phyloP scores from a whole-genome alignment of 1,284 basidiomycete species.

The Apiotrichum gracile region DNA sequence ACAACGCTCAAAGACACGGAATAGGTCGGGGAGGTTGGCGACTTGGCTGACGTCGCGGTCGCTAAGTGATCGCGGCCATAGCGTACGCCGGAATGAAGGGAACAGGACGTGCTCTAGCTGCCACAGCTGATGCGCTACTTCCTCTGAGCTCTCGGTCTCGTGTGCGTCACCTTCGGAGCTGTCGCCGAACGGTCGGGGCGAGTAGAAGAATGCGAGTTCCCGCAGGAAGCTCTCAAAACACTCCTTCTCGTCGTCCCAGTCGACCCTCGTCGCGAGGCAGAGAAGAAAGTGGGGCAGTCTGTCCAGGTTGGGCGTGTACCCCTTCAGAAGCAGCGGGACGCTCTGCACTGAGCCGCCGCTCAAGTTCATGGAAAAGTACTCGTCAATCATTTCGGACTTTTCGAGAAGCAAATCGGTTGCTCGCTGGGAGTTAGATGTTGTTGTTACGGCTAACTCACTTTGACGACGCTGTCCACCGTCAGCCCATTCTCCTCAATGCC shows the following conservation, averaged over 20 bases:
- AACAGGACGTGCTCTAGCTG: conserved; percentile 84
- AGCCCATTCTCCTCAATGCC: conserved; percentile 41
- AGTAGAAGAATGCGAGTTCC: conserved; percentile 87
- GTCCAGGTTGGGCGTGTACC: conserved; percentile 79
- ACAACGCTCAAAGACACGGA: conserved; percentile 84
- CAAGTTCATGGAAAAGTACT: conserved; percentile 82
- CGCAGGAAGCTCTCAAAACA: conserved; percentile 82
- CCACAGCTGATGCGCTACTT: conserved; percentile 58
- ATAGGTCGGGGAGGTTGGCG: conserved; percentile 79
- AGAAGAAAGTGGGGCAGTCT: conserved; percentile 78
- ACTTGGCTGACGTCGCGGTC: conserved; percentile 64
- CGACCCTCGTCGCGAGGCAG: conserved; percentile 77
- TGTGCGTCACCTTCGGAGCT: conserved; percentile 11
- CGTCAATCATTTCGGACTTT: conserved; percentile 77
- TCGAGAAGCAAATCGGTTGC: conserved; percentile 35
- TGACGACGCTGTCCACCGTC: conserved; percentile 54
- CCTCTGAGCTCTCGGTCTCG: conserved; percentile 30
- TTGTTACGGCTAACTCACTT: conserved; percentile 52
- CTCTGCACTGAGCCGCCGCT: conserved; percentile 61
- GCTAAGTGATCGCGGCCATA: conserved; percentile 9
- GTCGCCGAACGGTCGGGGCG: conserved; percentile 53
- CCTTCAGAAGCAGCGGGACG: conserved; percentile 73
- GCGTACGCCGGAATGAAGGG: conserved; percentile 66
- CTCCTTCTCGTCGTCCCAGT: conserved; percentile 76
- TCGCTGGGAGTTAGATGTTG: conserved; percentile 5